Percentiles rank a stretch among this genome's conserved stretches.
These are phyloP conservation scores for Cordyceps tenuipes DNA, from an alignment of 2,329 filamentous ascomycete genomes.

Conservation along the genomic window DNA sequence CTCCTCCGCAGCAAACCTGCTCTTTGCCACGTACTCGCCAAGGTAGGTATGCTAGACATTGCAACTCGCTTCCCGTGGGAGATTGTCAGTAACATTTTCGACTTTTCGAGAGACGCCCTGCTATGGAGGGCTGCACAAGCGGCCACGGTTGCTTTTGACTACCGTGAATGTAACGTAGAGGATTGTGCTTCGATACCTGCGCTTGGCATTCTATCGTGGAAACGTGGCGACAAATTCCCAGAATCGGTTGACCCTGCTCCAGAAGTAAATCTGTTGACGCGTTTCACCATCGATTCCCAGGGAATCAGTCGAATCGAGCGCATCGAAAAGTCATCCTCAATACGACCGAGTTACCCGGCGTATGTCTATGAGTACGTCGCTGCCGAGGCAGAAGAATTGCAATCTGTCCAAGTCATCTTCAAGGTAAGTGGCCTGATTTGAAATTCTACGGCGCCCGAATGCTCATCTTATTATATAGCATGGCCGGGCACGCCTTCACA, in stretches of 20 bases:
- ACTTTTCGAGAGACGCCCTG: neutral
- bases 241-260: neutral
- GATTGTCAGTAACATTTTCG: neutral
- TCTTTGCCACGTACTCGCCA: too few species aligned
- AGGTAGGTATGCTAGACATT: too few species aligned
- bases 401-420: neutral
- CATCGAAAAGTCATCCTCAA: neutral
- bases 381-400: neutral
- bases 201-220: neutral
- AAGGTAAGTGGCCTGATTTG: neutral
- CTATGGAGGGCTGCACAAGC: neutral
- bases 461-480: neutral
- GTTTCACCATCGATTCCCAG: constrained; percentile 1
- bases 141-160: neutral
- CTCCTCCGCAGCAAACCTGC: too few species aligned
- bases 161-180: neutral
- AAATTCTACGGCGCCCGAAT: neutral
- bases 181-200: neutral
- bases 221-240: neutral
- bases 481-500: neutral
- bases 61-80: neutral
- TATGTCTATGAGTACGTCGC: neutral
- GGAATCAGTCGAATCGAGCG: neutral
- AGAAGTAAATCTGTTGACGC: neutral
- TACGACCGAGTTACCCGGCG: neutral